Evolutionary conservation across 257 asterid genomes (phyloP).

Genomic region (Datura wrightii): DNA sequence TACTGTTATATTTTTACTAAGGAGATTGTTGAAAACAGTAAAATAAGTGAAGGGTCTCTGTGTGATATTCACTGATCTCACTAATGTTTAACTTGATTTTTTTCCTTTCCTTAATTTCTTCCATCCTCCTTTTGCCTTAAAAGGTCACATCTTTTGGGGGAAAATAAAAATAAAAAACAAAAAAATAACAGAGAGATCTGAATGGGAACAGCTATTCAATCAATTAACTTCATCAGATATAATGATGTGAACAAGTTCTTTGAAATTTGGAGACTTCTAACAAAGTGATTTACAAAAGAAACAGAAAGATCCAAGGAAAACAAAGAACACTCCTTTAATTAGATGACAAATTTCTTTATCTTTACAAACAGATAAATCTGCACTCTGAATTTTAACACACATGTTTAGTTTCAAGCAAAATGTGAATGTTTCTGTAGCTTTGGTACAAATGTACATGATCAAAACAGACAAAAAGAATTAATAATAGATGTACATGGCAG

Average conservation of each 20-base stretch:
- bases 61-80: too few species aligned
- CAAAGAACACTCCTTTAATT: not conserved
- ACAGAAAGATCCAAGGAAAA: not conserved
- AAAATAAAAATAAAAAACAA: too few species aligned
- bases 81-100: too few species aligned
- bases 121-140: too few species aligned
- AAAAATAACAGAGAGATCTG: too few species aligned
- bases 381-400: conserved; percentile 4
- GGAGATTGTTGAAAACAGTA: too few species aligned
- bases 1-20: too few species aligned
- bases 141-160: too few species aligned
- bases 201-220: too few species aligned
- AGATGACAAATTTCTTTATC: not conserved
- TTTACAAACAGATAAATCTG: not conserved
- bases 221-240: not conserved
- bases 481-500: not conserved
- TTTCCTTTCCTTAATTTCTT: too few species aligned
- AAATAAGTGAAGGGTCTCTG: too few species aligned
- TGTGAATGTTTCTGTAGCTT: not conserved
- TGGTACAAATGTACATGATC: not conserved
- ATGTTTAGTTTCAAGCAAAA: not conserved
- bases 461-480: not conserved
- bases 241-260: not conserved
- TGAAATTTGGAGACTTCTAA: not conserved
- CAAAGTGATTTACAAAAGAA: not conserved